Conservation (phyloP, 139 green algal species). For the Tetraselmis striata region DNA sequence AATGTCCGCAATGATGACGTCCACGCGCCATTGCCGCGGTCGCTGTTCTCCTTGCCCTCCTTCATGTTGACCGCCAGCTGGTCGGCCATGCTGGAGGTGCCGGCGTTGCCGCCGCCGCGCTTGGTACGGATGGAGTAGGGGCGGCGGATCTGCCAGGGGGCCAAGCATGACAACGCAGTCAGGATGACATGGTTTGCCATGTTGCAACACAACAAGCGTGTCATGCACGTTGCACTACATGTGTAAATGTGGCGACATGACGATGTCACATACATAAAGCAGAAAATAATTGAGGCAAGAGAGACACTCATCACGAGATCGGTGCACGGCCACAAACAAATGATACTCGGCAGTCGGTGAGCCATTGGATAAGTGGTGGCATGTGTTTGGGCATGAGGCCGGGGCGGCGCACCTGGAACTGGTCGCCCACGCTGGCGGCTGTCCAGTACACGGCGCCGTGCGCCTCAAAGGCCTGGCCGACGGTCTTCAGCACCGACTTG, state of each 20-base stretch:
- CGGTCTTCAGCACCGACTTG: constrained; percentile 44
- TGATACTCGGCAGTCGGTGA: too few relatives aligned
- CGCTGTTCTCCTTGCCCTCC: constrained; percentile 5
- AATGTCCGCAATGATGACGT: neutral
- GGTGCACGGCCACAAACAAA: too few relatives aligned
- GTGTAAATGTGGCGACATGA: too few relatives aligned
- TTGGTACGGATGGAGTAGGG: constrained; percentile 46
- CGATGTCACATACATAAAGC: too few relatives aligned
- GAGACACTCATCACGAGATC: too few relatives aligned
- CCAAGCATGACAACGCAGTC: too few relatives aligned
- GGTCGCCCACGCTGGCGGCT: constrained; percentile 15
- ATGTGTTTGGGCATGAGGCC: too few relatives aligned
- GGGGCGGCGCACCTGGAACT: constrained; percentile 26
- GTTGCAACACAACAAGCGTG: neutral
- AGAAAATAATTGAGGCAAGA: too few relatives aligned
- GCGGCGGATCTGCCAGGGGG: constrained; percentile 26
- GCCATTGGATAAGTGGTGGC: too few relatives aligned
- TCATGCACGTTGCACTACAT: neutral
- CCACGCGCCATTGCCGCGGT: neutral
- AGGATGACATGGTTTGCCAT: neutral
- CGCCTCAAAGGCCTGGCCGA: constrained; percentile 46
- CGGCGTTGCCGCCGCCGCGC: constrained; percentile 8
- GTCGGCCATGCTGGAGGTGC: constrained; percentile 22
- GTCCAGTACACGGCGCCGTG: constrained; percentile 47
- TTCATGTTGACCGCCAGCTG: constrained; percentile 26